Evolutionary conservation across 2,329 filamentous ascomycete genomes (phyloP).

Genomic region (Fusarium vanettenii): DNA sequence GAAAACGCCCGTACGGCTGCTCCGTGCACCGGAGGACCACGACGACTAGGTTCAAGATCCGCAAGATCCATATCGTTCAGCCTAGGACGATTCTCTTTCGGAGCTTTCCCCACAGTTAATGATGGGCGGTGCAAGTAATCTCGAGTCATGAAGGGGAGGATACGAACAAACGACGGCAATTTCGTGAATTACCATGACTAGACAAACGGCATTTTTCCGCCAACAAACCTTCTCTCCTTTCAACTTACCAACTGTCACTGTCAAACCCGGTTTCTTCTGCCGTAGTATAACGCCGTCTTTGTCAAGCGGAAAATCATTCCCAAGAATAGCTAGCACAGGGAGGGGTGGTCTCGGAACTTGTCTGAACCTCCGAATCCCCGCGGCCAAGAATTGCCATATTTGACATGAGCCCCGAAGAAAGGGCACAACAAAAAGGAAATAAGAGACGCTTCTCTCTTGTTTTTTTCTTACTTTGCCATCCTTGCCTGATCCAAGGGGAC

Average conservation of each 20-base stretch:
- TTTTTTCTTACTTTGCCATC: not conserved
- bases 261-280: not conserved
- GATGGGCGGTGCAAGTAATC: not conserved
- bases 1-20: not conserved
- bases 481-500: not conserved
- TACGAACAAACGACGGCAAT: not conserved
- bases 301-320: not conserved
- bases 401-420: not conserved
- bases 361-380: not conserved
- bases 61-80: not conserved
- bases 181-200: not conserved
- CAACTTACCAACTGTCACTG: not conserved
- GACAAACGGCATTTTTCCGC: not conserved
- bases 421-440: not conserved
- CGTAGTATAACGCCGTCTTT: not conserved
- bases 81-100: not conserved
- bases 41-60: not conserved
- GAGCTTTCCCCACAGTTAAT: not conserved
- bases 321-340: not conserved
- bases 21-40: not conserved
- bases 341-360: not conserved
- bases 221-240: not conserved
- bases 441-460: not conserved
- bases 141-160: not conserved
- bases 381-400: not conserved